phyloP scores from a whole-genome alignment of 2,329 filamentous ascomycete species.

The Metarhizium robertsii region DNA sequence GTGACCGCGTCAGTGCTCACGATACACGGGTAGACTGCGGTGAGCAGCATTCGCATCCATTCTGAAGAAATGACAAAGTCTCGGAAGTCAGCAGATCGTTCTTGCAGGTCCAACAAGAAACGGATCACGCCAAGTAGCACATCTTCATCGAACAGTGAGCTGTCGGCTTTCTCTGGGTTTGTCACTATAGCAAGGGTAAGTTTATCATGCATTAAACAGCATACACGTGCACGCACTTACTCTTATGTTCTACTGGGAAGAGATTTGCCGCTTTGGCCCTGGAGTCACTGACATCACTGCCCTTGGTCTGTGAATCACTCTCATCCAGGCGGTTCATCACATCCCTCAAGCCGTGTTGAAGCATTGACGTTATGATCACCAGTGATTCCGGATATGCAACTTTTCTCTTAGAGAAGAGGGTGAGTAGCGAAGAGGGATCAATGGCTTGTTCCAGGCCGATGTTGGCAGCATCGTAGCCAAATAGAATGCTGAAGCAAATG shows the following conservation, averaged over 20 bases:
- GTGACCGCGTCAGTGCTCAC: conserved; percentile 78
- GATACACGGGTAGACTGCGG: conserved; percentile 76
- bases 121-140: conserved; percentile 69
- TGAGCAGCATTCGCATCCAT: conserved; percentile 71
- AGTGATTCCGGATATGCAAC: conserved; percentile 71
- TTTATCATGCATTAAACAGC: not conserved
- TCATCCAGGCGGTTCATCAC: conserved; percentile 54
- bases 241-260: not conserved
- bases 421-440: conserved; percentile 63
- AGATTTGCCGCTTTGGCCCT: not conserved
- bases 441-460: conserved; percentile 66
- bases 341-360: conserved; percentile 73
- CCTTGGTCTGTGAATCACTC: conserved; percentile 41
- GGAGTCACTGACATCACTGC: not conserved
- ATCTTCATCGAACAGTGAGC: conserved; percentile 42
- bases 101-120: conserved; percentile 71
- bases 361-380: conserved; percentile 73
- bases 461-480: conserved; percentile 70
- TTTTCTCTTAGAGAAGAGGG: conserved; percentile 60
- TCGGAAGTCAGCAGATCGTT: conserved; percentile 66
- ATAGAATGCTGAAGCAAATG: conserved; percentile 79
- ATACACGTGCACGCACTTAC: not conserved
- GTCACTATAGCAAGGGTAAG: conserved; percentile 10
- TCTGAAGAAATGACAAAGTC: conserved; percentile 75
- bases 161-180: conserved; percentile 32